These are phyloP conservation scores for Boletus holoroseus DNA, from an alignment of 1,284 basidiomycete genomes.

Conservation along the genomic window DNA sequence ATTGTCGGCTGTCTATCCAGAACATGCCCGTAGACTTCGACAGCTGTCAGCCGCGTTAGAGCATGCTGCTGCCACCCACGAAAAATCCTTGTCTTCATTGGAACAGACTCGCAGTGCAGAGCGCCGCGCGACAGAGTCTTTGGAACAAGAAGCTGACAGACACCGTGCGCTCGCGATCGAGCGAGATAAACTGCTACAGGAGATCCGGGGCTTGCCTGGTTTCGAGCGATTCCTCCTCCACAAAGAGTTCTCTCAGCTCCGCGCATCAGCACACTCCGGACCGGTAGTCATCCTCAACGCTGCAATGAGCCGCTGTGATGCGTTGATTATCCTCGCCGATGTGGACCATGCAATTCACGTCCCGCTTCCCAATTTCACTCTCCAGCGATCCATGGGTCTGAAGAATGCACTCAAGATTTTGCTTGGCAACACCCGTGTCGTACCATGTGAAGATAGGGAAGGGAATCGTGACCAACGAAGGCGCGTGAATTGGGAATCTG, in stretches of 20 bases:
- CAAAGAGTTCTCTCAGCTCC: constrained; percentile 5
- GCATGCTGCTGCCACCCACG: too few species aligned
- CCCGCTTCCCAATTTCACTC: neutral
- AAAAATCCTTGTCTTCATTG: too few species aligned
- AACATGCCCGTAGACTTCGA: too few species aligned
- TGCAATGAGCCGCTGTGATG: constrained; percentile 4
- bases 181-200: too few species aligned
- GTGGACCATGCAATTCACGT: neutral
- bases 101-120: too few species aligned
- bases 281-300: constrained; percentile 6
- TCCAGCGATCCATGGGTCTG: neutral
- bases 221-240: neutral
- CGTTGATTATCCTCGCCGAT: constrained; percentile 1
- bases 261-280: neutral
- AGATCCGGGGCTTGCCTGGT: neutral
- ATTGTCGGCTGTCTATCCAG: too few species aligned
- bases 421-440: neutral
- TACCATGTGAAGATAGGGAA: neutral
- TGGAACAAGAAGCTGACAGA: neutral
- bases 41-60: neutral
- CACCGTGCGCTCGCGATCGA: neutral
- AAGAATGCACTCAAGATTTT: neutral
- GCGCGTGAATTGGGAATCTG: neutral
- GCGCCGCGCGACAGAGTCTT: neutral
- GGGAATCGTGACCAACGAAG: neutral